phyloP scores from a whole-genome alignment of 345 rosid species.

The Gossypium ekmanianum region DNA sequence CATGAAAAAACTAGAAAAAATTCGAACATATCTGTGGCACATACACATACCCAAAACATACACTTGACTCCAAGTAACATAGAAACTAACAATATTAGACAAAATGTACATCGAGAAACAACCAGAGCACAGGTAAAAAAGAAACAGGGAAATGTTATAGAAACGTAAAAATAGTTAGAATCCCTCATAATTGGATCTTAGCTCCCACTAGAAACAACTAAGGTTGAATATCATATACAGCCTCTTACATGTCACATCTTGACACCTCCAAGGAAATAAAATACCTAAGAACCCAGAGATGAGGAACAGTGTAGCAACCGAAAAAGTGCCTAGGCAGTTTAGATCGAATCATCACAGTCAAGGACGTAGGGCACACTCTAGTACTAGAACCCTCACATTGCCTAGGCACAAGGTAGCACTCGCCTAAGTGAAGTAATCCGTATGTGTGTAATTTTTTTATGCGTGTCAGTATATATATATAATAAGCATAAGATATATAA shows the following conservation, averaged over 20 bases:
- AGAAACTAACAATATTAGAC: not conserved
- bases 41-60: not conserved
- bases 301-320: no score
- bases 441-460: no score
- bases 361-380: not conserved
- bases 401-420: not conserved
- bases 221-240: not conserved
- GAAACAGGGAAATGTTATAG: not conserved
- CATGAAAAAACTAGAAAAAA: not conserved
- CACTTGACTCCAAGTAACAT: not conserved
- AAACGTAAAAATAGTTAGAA: not conserved
- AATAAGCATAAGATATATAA: no score
- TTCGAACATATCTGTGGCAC: not conserved
- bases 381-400: not conserved
- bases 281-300: not conserved
- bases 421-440: not conserved
- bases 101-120: not conserved
- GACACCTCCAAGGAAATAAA: not conserved
- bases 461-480: no score
- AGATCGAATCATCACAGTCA: not conserved
- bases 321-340: no score
- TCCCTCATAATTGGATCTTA: not conserved
- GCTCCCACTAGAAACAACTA: no score
- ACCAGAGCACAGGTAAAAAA: not conserved
- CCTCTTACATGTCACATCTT: not conserved